These are phyloP conservation scores for Exobasidium cylindrosporum DNA, from an alignment of 1,284 basidiomycete species.

Conservation along the genomic window DNA sequence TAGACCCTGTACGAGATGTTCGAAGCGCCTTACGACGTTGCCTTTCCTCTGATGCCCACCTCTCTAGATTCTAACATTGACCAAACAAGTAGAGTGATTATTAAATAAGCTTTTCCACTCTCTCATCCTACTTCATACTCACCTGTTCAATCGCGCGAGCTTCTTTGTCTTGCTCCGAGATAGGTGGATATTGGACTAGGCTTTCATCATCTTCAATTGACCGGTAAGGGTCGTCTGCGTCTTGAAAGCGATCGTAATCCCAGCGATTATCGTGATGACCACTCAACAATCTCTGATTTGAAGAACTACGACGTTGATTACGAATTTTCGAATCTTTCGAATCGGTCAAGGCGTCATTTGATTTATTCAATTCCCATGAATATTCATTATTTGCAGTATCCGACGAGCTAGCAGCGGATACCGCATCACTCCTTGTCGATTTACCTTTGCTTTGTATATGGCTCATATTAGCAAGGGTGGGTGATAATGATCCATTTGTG, in stretches of 20 bases:
- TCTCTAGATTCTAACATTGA: constrained; percentile 4
- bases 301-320: not conserved
- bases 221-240: not conserved
- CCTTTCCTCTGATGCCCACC: constrained; percentile 9
- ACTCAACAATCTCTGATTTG: not conserved
- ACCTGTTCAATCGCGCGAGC: constrained; percentile 7
- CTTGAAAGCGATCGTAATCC: not conserved
- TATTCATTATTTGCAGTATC: not conserved
- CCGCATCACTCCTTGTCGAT: not conserved
- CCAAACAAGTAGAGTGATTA: not conserved
- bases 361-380: not conserved
- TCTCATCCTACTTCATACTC: no score
- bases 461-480: not conserved
- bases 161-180: constrained; percentile 10
- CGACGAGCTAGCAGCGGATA: not conserved
- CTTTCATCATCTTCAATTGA: constrained; percentile 2
- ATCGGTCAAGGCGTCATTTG: not conserved
- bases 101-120: no score
- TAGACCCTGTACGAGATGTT: constrained; percentile 5
- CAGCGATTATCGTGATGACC: not conserved
- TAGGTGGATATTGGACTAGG: constrained; percentile 1
- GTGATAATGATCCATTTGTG: not conserved
- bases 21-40: constrained; percentile 3
- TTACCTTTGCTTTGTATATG: not conserved
- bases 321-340: not conserved